Base-by-base conservation (phyloP, 306 rosid species). In the Citrullus amarus region DNA sequence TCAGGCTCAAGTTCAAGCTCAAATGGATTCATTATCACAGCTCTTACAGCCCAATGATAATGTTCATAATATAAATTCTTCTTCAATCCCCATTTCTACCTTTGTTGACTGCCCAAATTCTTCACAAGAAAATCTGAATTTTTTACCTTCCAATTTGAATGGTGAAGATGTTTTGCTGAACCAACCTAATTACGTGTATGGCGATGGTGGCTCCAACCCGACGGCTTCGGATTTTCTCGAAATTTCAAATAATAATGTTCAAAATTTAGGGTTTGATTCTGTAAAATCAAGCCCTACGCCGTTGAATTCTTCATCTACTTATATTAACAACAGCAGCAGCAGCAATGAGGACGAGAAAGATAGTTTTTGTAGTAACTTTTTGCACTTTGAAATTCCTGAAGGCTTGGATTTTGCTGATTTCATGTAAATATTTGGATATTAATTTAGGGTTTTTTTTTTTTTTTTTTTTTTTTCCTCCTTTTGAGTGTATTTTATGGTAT, bases 341-440 rank as follows among this genome's bases (percentile, higher is more conserved):
- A 48, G 88, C 90, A 44, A 85, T 0, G 97, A 95, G 86, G 97
- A 92, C 70, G 97, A 92, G 66, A 88, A 85, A 48, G 98, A 95
- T 56, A 92, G 90, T 65, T 87, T 80, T 79, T 86, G 96, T 86
- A 89, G 93, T 79, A 85, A 85, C 75, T 34, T 91, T 56, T 91
- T 91, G 81, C 88, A 92, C 84, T 91, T 96, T 11, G 98, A 90
- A 80, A 87, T 92, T 81, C 98, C 99, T 3, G 97, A 90, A 81
- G 84, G 89, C 86, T 79, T 92, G 77, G 96, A 91, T 54, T 86
- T 96, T 48, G 85, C 50, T 58, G 99, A 88, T 54, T 87, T 87
- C 79, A 75, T 96, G 96, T 96, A 87, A 88, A 86, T 84, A 78
- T 72, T 10, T 67, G 54, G 54, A 68, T 8, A 59, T 39, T 60